These are phyloP conservation scores for Corymbia calophylla DNA, from an alignment of 441 rosid species.

Conservation along the genomic window DNA sequence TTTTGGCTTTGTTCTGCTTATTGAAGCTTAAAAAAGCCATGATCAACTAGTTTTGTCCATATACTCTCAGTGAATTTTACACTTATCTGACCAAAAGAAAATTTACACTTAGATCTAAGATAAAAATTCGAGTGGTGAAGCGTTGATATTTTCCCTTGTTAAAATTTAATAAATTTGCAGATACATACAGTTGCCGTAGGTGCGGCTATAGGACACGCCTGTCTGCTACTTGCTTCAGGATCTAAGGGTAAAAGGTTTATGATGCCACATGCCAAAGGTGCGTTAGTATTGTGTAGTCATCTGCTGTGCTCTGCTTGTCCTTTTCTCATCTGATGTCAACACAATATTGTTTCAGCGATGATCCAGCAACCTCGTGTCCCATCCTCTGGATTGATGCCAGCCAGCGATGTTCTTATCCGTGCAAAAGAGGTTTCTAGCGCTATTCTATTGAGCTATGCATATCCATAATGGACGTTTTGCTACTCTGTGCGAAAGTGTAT, in stretches of 20 bases:
- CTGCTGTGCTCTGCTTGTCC: neutral
- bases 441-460: neutral
- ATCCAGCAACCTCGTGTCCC: constrained; percentile 81
- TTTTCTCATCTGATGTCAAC: neutral
- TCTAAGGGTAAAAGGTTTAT: constrained; percentile 72
- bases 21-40: neutral
- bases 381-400: constrained; percentile 77
- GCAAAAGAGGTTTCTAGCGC: constrained; percentile 59
- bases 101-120: neutral
- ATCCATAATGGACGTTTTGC: neutral
- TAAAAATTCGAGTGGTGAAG: neutral
- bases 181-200: constrained; percentile 74
- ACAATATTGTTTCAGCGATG: constrained; percentile 45
- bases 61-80: neutral
- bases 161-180: constrained; percentile 14
- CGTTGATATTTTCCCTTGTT: neutral
- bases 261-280: constrained; percentile 92
- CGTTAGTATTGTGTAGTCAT: neutral
- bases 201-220: constrained; percentile 76
- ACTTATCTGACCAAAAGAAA: neutral
- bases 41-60: neutral
- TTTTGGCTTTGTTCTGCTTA: neutral
- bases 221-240: constrained; percentile 79
- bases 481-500: neutral
- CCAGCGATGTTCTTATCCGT: constrained; percentile 74